These are phyloP conservation scores for Picochlorum costavermella DNA, from an alignment of 139 green algal species.

Conservation along the genomic window DNA sequence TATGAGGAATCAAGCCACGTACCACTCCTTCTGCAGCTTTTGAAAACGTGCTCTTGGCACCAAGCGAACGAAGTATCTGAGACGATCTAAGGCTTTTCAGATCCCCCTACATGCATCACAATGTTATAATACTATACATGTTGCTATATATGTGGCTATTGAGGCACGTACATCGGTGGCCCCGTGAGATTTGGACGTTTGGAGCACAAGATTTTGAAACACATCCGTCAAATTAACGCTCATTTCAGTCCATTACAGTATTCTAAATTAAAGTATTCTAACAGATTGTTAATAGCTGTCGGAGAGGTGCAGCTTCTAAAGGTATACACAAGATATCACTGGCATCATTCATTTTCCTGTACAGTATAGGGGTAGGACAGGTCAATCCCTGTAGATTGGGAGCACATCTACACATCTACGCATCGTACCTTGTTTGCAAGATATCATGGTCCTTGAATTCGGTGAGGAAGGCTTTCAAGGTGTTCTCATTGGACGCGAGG, in stretches of 20 bases:
- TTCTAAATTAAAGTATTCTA: neutral
- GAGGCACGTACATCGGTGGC: neutral
- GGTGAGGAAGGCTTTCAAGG: slow-evolving; percentile 60
- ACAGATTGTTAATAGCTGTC: slow-evolving; percentile 22
- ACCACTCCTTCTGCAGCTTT: slow-evolving; percentile 38
- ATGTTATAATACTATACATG: neutral
- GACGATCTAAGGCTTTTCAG: slow-evolving; percentile 33
- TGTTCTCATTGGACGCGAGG: slow-evolving; percentile 64
- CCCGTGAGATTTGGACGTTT: neutral
- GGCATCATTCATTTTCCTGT: slow-evolving; percentile 25
- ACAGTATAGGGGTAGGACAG: neutral
- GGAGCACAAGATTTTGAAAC: too few relatives aligned
- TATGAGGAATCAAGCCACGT: slow-evolving; percentile 3
- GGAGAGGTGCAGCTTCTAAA: slow-evolving; percentile 27
- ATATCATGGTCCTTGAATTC: slow-evolving; percentile 87
- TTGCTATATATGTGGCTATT: neutral
- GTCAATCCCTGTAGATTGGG: neutral
- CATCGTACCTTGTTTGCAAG: slow-evolving; percentile 28
- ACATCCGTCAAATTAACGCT: too few relatives aligned
- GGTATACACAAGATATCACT: slow-evolving; percentile 56
- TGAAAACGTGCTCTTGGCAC: slow-evolving; percentile 27
- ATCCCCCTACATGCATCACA: slow-evolving; percentile 23
- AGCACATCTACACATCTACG: neutral
- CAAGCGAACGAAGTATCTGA: slow-evolving; percentile 39
- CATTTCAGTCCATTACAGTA: neutral